These are phyloP conservation scores for Eimeria necatrix DNA, from an alignment of 169 alveolate genomes.

Conservation along the genomic window DNA sequence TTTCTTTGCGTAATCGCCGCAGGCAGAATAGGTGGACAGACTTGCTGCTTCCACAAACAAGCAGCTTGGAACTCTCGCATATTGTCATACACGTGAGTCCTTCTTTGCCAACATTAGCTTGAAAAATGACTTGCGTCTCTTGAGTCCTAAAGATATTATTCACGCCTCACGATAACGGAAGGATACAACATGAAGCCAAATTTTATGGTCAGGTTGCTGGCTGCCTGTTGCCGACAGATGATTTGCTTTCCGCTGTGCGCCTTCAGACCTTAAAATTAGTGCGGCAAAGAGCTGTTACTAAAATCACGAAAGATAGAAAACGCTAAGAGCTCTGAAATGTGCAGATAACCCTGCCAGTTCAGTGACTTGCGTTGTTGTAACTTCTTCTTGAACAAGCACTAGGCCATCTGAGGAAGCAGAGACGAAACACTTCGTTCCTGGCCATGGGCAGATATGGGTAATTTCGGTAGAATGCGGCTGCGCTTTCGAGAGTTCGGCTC, in stretches of 20 bases:
- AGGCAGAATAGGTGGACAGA: constrained; percentile 64
- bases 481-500: constrained; percentile 13
- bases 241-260: too few species aligned
- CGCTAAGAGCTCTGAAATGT: too few species aligned
- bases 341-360: not conserved
- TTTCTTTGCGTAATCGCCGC: constrained; percentile 29
- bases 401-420: constrained; percentile 78
- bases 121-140: constrained; percentile 55
- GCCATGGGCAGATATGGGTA: constrained; percentile 59
- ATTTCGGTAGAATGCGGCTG: constrained; percentile 60
- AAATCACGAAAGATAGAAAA: too few species aligned
- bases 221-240: too few species aligned
- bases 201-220: too few species aligned
- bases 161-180: too few species aligned
- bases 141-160: not conserved
- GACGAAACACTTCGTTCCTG: constrained; percentile 59
- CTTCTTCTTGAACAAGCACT: constrained; percentile 75
- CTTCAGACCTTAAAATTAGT: too few species aligned
- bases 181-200: too few species aligned
- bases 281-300: too few species aligned
- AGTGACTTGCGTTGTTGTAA: constrained; percentile 42
- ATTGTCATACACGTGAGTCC: constrained; percentile 63
- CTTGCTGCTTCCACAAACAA: constrained; percentile 69
- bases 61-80: constrained; percentile 50
- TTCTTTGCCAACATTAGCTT: constrained; percentile 36